Conservation (phyloP, 164 flowering plant genomes). For the Vitis rupestris region DNA sequence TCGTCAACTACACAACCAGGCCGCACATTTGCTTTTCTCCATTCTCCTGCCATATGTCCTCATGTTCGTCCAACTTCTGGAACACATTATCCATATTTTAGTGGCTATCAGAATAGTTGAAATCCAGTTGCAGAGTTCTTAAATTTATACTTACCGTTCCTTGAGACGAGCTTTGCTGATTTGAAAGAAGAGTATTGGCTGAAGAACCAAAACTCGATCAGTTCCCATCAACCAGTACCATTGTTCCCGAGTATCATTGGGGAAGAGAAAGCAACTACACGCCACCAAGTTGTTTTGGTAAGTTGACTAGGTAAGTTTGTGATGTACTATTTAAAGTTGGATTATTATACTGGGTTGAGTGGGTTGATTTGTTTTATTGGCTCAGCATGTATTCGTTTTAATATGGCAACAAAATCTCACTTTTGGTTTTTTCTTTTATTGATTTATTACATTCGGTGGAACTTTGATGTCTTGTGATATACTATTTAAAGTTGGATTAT, state of each 20-base stretch:
- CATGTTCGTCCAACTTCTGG: conserved; percentile 23
- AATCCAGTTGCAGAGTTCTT: conserved; percentile 21
- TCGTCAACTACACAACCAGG: conserved; percentile 40
- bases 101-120: conserved; percentile 30
- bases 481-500: too few relatives aligned
- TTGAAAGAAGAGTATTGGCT: conserved; percentile 49
- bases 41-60: conserved; percentile 19
- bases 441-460: too few relatives aligned
- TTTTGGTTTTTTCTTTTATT: too few relatives aligned
- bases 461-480: too few relatives aligned
- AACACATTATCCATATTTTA: conserved; percentile 20
- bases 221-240: conserved; percentile 40
- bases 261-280: too few relatives aligned
- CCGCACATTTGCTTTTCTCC: conserved; percentile 8
- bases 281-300: too few relatives aligned
- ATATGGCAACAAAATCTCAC: too few relatives aligned
- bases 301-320: too few relatives aligned
- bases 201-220: conserved; percentile 59
- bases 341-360: too few relatives aligned
- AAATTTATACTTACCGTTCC: conserved; percentile 37
- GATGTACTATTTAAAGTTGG: too few relatives aligned
- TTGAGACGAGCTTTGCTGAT: conserved; percentile 35
- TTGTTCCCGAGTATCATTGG: conserved; percentile 21
- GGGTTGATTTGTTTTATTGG: too few relatives aligned
- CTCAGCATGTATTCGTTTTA: too few relatives aligned